These are phyloP conservation scores for Brassica cretica DNA, from an alignment of 345 rosid species.

Conservation along the genomic window DNA sequence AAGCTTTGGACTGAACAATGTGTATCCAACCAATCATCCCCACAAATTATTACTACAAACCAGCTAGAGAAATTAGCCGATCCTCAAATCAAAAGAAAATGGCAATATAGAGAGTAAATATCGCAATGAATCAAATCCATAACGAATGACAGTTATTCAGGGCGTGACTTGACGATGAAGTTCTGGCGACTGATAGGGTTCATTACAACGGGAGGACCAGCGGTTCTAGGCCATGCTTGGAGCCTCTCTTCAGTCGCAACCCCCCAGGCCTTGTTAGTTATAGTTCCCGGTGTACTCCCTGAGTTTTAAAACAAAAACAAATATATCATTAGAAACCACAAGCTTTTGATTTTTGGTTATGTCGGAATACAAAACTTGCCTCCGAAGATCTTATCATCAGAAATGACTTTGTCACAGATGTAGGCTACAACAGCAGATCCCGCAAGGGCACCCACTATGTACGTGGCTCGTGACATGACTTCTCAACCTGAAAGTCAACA, in stretches of 20 bases:
- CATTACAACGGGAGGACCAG: conserved; percentile 93
- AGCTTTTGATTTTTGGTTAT: not conserved
- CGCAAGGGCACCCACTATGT: conserved; percentile 51
- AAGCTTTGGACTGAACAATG: conserved; percentile 25
- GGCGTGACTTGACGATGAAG: conserved; percentile 66
- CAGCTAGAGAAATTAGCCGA: conserved; percentile 28
- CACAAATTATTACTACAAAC: conserved; percentile 29
- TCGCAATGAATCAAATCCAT: conserved; percentile 21
- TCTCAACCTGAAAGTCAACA: not conserved
- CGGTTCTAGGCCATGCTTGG: conserved; percentile 96
- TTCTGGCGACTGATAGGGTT: conserved; percentile 95
- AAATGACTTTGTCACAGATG: conserved; percentile 49
- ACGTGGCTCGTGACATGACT: conserved; percentile 39
- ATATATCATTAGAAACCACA: not conserved
- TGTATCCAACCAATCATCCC: conserved; percentile 9
- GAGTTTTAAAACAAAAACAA: not conserved
- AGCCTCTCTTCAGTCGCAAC: conserved; percentile 81
- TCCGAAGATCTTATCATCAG: conserved; percentile 82
- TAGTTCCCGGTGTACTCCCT: conserved; percentile 71
- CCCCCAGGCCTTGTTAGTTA: conserved; percentile 72
- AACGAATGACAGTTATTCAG: conserved; percentile 37
- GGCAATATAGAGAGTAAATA: conserved; percentile 5
- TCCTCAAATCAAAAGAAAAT: conserved; percentile 2
- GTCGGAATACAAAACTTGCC: conserved; percentile 29
- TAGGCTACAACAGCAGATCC: conserved; percentile 70